Evolutionary conservation across 2,329 filamentous ascomycete genomes (phyloP), one percentile per base, ranked within the genome.

Genomic region (Epichloe amarillans): DNA sequence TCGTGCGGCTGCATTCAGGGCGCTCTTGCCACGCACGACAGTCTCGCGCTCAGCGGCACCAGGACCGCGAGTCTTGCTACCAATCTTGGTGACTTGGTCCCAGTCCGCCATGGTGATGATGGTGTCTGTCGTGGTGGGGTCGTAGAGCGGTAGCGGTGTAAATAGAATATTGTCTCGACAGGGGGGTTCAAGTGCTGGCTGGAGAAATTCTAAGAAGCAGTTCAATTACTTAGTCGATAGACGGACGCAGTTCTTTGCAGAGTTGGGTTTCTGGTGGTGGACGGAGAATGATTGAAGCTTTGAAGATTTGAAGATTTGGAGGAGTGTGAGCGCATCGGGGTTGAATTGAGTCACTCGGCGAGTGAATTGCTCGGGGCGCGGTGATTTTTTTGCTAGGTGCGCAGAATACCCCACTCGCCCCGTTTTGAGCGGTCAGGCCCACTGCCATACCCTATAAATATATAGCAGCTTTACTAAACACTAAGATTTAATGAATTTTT

Each of bases 1-100:
- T 56, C 93, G 83, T 71, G 87, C 82, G 30, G 93, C 93, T 54
- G 91, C 91, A 70, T 98, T 98, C 60, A 98, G 73, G 37, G 88
- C 80, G 52, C 72, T 64, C 69, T 87, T 88, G 65, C 91, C 88
- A 67, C 86, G 85, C 66, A 97, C 79, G 60, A 96, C 90, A 3
- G 85, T 94, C 77, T 96, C 89, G 60, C 88, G 86, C 59, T 80
- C 73, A 50, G 67, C 69, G 52, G 70, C 77, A 60, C 83, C 85
- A 58, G 82, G 78, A 57, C 80, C 79, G 63, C 82, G 82, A 64
- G 79, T 79, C 72, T 86, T 91, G 80, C 82, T 88, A 64, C 93
- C 93, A 66, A 98, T 97, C 79, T 93, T 95, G 72, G 89, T 95
- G 61, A 86, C 82, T 60, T 73, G 70, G 62, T 95, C 86, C 90